Percentiles rank a stretch among this genome's conserved stretches.
These are phyloP conservation scores for Flaveria floridana DNA, from an alignment of 140 eudicot species.

Conservation along the genomic window DNA sequence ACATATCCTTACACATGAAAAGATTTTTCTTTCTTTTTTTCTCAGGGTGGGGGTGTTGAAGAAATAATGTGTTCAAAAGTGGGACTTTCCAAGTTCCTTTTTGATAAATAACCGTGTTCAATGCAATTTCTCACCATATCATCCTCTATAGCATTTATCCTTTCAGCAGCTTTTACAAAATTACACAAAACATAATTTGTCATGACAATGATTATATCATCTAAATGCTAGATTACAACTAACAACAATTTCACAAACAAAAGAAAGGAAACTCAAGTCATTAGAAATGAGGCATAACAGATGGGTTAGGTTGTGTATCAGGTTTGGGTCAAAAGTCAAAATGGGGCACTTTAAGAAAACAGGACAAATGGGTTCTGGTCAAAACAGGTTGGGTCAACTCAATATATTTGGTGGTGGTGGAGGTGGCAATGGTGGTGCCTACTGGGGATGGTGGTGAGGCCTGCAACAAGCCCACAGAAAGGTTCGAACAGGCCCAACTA, in stretches of 20 bases:
- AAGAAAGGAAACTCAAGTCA: neutral
- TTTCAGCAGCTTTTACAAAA: constrained; percentile 61
- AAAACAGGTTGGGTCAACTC: too few relatives aligned
- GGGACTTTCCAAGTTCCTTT: constrained; percentile 60
- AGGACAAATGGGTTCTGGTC: too few relatives aligned
- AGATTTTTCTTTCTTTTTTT: neutral
- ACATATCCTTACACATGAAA: neutral
- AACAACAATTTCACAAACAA: constrained; percentile 15
- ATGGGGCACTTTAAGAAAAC: too few relatives aligned
- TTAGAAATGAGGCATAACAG: neutral
- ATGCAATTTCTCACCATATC: constrained; percentile 80
- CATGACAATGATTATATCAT: constrained; percentile 19
- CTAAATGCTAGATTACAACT: neutral
- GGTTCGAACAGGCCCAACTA: too few relatives aligned
- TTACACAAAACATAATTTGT: neutral
- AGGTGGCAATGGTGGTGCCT: too few relatives aligned
- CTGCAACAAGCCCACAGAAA: too few relatives aligned
- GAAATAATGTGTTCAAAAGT: neutral
- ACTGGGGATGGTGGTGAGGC: too few relatives aligned
- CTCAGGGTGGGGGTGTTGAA: neutral
- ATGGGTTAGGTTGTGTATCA: too few relatives aligned
- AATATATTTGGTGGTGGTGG: too few relatives aligned
- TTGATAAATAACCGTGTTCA: constrained; percentile 57
- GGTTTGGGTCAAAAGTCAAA: too few relatives aligned
- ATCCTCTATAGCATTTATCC: constrained; percentile 73